These are phyloP conservation scores for Sicyos baderoa DNA, from an alignment of 306 rosid species.

Conservation along the genomic window DNA sequence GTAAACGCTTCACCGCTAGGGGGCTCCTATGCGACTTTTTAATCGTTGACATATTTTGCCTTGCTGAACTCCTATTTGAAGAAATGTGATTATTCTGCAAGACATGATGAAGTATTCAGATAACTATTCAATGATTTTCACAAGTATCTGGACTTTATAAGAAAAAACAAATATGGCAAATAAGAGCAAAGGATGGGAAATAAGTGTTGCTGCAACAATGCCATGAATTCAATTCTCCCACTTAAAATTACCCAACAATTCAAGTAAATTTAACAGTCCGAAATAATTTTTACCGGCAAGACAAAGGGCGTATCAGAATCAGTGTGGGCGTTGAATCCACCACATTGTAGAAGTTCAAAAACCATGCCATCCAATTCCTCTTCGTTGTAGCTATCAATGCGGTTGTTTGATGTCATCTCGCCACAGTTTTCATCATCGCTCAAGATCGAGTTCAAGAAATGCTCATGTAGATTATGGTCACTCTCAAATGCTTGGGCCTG, in stretches of 20 bases:
- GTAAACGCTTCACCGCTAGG: slow-evolving; percentile 14
- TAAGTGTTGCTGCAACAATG: background rate
- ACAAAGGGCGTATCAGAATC: slow-evolving; percentile 24
- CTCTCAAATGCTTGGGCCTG: slow-evolving; percentile 11
- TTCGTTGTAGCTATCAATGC: background rate
- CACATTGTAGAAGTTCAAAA: slow-evolving; percentile 10
- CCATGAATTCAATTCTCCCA: background rate
- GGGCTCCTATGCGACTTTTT: slow-evolving; percentile 15
- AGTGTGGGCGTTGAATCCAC: slow-evolving; percentile 29
- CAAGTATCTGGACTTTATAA: background rate
- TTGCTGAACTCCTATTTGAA: slow-evolving; percentile 15
- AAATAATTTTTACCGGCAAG: background rate
- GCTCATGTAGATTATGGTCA: slow-evolving; percentile 7
- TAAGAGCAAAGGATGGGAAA: background rate
- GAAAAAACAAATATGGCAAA: background rate
- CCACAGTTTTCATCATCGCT: background rate
- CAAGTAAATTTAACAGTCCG: background rate
- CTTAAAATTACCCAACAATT: background rate
- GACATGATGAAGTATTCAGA: background rate
- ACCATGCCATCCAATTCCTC: slow-evolving; percentile 19
- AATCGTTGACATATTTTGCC: background rate
- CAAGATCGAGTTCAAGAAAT: slow-evolving; percentile 14
- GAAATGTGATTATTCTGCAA: slow-evolving; percentile 24
- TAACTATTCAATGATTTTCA: background rate
- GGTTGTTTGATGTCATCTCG: slow-evolving; percentile 10